These are phyloP conservation scores for Xerocomus brunneocitrinus DNA, from an alignment of 768 basidiomycete species.

Conservation along the genomic window DNA sequence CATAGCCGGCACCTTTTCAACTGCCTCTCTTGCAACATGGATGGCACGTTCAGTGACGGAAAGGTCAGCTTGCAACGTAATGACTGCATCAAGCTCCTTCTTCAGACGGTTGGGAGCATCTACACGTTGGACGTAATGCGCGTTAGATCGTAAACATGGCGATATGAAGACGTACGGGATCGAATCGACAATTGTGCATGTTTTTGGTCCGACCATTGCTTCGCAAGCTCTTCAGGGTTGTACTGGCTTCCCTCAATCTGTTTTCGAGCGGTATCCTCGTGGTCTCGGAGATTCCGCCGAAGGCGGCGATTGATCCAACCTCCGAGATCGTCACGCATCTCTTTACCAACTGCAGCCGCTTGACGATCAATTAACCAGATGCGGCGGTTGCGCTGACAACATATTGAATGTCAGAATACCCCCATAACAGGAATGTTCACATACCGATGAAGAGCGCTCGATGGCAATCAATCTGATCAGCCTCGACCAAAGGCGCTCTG, in stretches of 20 bases:
- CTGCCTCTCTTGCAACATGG: not conserved
- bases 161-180: not conserved
- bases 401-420: not conserved
- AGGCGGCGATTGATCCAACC: not conserved
- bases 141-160: too few species aligned
- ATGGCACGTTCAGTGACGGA: not conserved
- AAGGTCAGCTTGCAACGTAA: not conserved
- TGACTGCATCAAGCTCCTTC: too few species aligned
- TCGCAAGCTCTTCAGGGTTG: not conserved
- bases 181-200: not conserved
- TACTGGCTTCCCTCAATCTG: too few species aligned
- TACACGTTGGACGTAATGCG: too few species aligned
- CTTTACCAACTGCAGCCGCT: not conserved
- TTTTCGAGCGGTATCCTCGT: not conserved
- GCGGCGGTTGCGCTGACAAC: not conserved
- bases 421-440: not conserved
- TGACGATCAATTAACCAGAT: not conserved
- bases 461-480: not conserved
- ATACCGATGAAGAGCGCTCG: not conserved
- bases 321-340: too few species aligned
- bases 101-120: too few species aligned
- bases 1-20: not conserved
- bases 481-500: not conserved
- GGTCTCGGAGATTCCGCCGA: not conserved
- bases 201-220: not conserved